Percentiles rank a stretch among this genome's conserved stretches.
phyloP scores from a whole-genome alignment of 441 rosid genomes.

The Pelargonium australe region DNA sequence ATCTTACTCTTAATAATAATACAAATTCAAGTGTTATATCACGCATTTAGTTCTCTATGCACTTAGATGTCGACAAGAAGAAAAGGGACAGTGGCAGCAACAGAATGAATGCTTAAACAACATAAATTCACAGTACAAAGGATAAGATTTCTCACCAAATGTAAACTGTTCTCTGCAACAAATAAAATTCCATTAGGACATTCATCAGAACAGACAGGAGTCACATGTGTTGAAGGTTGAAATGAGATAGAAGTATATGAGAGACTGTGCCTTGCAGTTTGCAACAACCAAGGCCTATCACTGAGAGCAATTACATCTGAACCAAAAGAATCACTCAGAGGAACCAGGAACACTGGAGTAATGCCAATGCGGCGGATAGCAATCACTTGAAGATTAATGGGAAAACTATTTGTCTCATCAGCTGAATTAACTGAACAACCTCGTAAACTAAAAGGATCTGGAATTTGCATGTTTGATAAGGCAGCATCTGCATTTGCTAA shows the following conservation, averaged over 20 bases:
- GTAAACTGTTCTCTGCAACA: constrained; percentile 90
- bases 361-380: constrained; percentile 90
- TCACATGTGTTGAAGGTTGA: constrained; percentile 94
- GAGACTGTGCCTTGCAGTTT: constrained; percentile 87
- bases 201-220: constrained; percentile 82
- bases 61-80: neutral
- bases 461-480: constrained; percentile 21
- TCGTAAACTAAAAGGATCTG: constrained; percentile 29
- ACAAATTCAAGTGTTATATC: neutral
- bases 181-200: constrained; percentile 90
- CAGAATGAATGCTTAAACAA: constrained; percentile 18
- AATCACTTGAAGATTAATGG: constrained; percentile 65
- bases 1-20: neutral
- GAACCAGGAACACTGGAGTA: constrained; percentile 95
- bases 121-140: constrained; percentile 1
- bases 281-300: constrained; percentile 96
- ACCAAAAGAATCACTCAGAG: constrained; percentile 68
- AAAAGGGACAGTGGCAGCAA: constrained; percentile 6
- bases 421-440: constrained; percentile 27
- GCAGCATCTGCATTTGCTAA: constrained; percentile 30
- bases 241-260: constrained; percentile 86
- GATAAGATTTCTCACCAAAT: constrained; percentile 58
- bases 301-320: constrained; percentile 88
- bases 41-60: neutral
- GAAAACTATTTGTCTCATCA: constrained; percentile 27